Conservation (phyloP, 2,329 filamentous ascomycete species). For the Talaromyces verruculosus region DNA sequence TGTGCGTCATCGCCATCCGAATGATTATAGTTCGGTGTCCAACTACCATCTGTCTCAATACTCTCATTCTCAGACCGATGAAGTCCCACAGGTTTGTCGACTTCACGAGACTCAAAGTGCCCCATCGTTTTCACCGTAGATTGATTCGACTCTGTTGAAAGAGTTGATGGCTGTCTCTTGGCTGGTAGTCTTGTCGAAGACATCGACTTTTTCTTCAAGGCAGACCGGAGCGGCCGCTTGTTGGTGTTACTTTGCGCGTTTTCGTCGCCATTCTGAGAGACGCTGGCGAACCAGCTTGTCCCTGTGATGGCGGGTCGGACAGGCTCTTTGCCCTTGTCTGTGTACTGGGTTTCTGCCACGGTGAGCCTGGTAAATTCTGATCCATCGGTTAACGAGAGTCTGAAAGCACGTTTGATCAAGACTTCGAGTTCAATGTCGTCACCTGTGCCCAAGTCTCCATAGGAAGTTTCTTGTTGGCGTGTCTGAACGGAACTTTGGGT, state of each 20-base stretch:
- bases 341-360: not conserved
- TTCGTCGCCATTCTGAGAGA: not conserved
- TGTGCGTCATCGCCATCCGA: not conserved
- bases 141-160: not conserved
- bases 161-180: not conserved
- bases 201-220: not conserved
- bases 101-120: not conserved
- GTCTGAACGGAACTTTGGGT: not conserved
- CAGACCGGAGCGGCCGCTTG: not conserved
- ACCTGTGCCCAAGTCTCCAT: not conserved
- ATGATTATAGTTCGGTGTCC: not conserved
- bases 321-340: slow-evolving; percentile 8
- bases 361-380: not conserved
- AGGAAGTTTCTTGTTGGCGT: not conserved
- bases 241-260: not conserved
- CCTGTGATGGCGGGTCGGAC: not conserved
- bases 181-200: not conserved
- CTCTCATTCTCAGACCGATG: not conserved
- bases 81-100: not conserved
- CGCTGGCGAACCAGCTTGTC: not conserved
- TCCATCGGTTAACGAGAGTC: not conserved
- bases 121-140: not conserved
- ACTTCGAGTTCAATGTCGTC: slow-evolving; percentile 2
- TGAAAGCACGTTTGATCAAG: slow-evolving; percentile 2
- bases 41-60: not conserved